Conservation (phyloP, 2,329 filamentous ascomycete genomes). For the Aspergillus sp. region DNA sequence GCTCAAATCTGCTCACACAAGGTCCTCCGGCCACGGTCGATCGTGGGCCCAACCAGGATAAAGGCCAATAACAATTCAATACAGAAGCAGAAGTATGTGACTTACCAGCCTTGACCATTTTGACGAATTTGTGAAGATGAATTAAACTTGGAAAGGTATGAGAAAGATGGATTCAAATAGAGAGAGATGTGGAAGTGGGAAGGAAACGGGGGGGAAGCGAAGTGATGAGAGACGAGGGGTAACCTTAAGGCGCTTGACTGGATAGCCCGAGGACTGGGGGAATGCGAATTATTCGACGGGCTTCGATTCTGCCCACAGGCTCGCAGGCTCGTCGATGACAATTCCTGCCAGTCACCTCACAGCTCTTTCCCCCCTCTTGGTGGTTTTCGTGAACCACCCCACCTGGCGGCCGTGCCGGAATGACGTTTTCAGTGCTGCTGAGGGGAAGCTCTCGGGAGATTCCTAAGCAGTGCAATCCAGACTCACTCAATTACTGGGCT, state of each 20-base stretch:
- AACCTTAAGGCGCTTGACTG: slow-evolving; percentile 3
- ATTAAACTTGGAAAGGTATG: slow-evolving; percentile 8
- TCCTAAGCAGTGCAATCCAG: slow-evolving; percentile 21
- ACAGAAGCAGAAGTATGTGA: slow-evolving; percentile 29
- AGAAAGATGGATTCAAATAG: slow-evolving; percentile 11
- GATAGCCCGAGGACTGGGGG: background rate
- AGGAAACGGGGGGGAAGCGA: slow-evolving; percentile 18
- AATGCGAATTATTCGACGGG: slow-evolving; percentile 1
- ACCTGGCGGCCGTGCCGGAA: slow-evolving; percentile 23
- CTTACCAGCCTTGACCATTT: slow-evolving; percentile 98
- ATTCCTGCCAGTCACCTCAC: slow-evolving; percentile 1
- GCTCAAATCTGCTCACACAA: slow-evolving; percentile 45
- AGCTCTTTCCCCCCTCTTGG: background rate
- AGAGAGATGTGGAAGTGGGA: slow-evolving; percentile 13
- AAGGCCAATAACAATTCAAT: slow-evolving; percentile 17
- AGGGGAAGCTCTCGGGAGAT: slow-evolving; percentile 11
- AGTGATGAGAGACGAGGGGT: slow-evolving; percentile 15
- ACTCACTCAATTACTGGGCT: background rate
- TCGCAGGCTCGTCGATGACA: background rate
- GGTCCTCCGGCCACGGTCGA: slow-evolving; percentile 32
- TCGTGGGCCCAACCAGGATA: slow-evolving; percentile 24
- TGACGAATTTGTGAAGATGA: slow-evolving; percentile 53
- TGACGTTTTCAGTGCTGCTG: slow-evolving; percentile 21
- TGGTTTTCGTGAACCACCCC: slow-evolving; percentile 14
- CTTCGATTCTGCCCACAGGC: background rate